phyloP scores from a whole-genome alignment of 2,329 filamentous ascomycete genomes.

The Lomentospora prolificans region DNA sequence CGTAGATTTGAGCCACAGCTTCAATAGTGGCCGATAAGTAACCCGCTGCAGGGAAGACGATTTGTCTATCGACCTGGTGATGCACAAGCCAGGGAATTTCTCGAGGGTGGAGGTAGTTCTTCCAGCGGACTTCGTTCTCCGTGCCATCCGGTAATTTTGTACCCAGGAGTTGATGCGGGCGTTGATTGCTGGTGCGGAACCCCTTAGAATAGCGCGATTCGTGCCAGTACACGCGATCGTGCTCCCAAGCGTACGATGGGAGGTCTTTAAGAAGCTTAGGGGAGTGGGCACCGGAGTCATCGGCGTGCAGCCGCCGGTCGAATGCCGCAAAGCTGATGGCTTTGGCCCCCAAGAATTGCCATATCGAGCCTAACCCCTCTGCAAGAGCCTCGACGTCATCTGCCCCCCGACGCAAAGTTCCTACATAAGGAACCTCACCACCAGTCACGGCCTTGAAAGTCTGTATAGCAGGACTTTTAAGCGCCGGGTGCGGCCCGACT shows the following conservation, averaged over 20 bases:
- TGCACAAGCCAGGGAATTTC: slow-evolving; percentile 36
- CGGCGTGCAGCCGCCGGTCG: slow-evolving; percentile 10
- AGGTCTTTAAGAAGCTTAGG: slow-evolving; percentile 24
- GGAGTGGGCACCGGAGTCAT: not conserved
- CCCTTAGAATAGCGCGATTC: slow-evolving; percentile 33
- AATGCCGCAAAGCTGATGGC: slow-evolving; percentile 13
- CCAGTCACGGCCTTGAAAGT: slow-evolving; percentile 34
- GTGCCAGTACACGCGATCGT: slow-evolving; percentile 41
- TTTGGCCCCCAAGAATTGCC: slow-evolving; percentile 17
- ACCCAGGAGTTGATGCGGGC: slow-evolving; percentile 28
- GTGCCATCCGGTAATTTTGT: slow-evolving; percentile 33
- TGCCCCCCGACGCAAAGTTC: slow-evolving; percentile 15
- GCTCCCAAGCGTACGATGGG: slow-evolving; percentile 46
- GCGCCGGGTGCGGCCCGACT: slow-evolving; percentile 37
- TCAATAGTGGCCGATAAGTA: slow-evolving; percentile 41
- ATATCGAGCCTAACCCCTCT: not conserved
- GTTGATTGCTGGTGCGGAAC: slow-evolving; percentile 1
- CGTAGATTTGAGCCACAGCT: slow-evolving; percentile 26
- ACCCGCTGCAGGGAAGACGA: slow-evolving; percentile 39
- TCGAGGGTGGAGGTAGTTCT: slow-evolving; percentile 35
- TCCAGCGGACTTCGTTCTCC: slow-evolving; percentile 36
- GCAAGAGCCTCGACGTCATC: slow-evolving; percentile 32
- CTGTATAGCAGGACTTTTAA: slow-evolving; percentile 40
- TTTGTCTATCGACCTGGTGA: not conserved
- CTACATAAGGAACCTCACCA: not conserved